These are phyloP conservation scores for Ballota nigra DNA, from an alignment of 257 asterid species.

Conservation along the genomic window DNA sequence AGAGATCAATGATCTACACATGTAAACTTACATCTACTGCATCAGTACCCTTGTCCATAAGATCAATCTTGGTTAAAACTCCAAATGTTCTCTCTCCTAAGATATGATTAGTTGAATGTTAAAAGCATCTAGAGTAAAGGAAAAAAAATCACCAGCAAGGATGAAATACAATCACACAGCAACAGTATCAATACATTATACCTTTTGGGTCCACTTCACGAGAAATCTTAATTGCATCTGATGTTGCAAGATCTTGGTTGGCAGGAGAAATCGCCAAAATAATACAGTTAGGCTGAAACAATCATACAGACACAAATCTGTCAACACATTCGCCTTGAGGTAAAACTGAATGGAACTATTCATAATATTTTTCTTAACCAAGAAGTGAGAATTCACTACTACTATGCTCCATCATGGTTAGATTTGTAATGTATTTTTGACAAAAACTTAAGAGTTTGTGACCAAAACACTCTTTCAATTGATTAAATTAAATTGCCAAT, in stretches of 20 bases:
- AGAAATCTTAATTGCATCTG: conserved; percentile 88
- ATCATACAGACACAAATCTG: conserved; percentile 11
- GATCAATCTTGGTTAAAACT: conserved; percentile 84
- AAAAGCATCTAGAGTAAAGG: background rate
- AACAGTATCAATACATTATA: conserved; percentile 16
- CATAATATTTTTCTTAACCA: background rate
- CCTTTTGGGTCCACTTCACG: conserved; percentile 94
- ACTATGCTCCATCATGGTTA: background rate
- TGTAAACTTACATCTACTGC: conserved; percentile 74
- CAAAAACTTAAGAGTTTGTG: background rate
- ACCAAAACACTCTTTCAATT: background rate
- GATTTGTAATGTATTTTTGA: background rate
- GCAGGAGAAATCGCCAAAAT: conserved; percentile 94
- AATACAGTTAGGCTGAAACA: conserved; percentile 79
- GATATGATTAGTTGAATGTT: conserved; percentile 26
- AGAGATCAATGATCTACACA: conserved; percentile 14
- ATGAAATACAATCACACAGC: background rate
- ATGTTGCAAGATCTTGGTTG: conserved; percentile 93
- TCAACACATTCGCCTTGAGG: background rate
- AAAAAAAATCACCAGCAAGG: conserved; percentile 11
- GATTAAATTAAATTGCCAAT: background rate
- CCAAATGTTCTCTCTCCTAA: conserved; percentile 95
- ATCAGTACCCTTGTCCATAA: conserved; percentile 99
- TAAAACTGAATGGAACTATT: conserved; percentile 10
- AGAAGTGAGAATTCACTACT: conserved; percentile 1